Conservation (phyloP, 2,329 filamentous ascomycete genomes). For the Lasiodiplodia citricola region DNA sequence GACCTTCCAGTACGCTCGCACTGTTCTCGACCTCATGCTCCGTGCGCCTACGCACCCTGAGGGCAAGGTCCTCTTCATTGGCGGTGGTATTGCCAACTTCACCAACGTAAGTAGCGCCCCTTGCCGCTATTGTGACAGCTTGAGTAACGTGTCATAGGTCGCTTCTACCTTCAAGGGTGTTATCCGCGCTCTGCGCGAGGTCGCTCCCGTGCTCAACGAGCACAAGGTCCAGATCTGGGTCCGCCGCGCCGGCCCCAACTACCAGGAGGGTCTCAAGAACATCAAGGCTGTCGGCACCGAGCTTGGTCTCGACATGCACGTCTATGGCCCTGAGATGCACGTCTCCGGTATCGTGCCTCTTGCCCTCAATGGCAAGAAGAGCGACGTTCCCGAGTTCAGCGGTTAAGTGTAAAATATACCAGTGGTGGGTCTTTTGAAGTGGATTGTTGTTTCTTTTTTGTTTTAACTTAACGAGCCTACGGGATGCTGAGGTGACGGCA, state of each 20-base stretch:
- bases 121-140: not conserved
- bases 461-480: slow-evolving; percentile 18
- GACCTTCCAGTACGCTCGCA: slow-evolving; percentile 98
- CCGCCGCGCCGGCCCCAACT: slow-evolving; percentile 88
- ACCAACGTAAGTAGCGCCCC: slow-evolving; percentile 73
- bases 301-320: slow-evolving; percentile 94
- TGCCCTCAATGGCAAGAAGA: slow-evolving; percentile 71
- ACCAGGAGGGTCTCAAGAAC: slow-evolving; percentile 99
- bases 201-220: slow-evolving; percentile 82
- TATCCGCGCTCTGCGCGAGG: slow-evolving; percentile 93
- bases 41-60: slow-evolving; percentile 82
- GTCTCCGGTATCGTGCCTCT: slow-evolving; percentile 96
- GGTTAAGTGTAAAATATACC: slow-evolving; percentile 42
- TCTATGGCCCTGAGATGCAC: slow-evolving; percentile 80
- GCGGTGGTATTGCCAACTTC: slow-evolving; percentile 99
- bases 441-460: slow-evolving; percentile 18
- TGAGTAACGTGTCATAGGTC: slow-evolving; percentile 51
- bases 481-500: slow-evolving; percentile 21
- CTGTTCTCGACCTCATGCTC: slow-evolving; percentile 96
- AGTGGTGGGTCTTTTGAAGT: not conserved
- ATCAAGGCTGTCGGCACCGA: slow-evolving; percentile 97
- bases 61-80: slow-evolving; percentile 99
- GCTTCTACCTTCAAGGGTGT: slow-evolving; percentile 99
- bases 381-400: slow-evolving; percentile 66
- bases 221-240: slow-evolving; percentile 99